Evolutionary conservation across 202 grass and related monocot genomes (phyloP).

Genomic region (Alloteropsis angusta): DNA sequence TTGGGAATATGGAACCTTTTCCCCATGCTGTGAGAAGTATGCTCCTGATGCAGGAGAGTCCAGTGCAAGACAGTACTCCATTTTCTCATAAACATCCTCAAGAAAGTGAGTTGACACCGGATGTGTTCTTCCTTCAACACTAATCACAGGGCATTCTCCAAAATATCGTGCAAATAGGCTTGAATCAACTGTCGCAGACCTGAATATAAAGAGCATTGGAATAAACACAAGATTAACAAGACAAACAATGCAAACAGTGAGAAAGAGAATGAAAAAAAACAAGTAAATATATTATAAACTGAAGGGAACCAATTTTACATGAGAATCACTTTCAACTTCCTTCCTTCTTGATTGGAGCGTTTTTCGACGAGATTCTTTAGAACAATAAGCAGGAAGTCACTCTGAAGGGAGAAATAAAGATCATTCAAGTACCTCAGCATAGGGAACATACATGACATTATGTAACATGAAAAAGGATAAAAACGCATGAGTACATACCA

Average conservation of each 20-base stretch:
- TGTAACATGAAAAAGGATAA: constrained; percentile 23
- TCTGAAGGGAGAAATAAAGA: constrained; percentile 39
- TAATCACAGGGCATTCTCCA: constrained; percentile 83
- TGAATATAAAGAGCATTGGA: constrained; percentile 30
- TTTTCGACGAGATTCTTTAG: constrained; percentile 80
- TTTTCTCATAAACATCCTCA: constrained; percentile 92
- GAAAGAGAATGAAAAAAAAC: constrained; percentile 16
- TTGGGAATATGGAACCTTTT: constrained; percentile 47
- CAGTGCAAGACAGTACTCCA: constrained; percentile 73
- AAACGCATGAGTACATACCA: constrained; percentile 48
- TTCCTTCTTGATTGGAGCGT: constrained; percentile 43
- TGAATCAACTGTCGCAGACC: constrained; percentile 93
- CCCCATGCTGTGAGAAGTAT: constrained; percentile 45
- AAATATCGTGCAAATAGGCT: constrained; percentile 90
- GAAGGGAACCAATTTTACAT: constrained; percentile 45
- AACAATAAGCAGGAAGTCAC: constrained; percentile 86
- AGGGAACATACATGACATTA: constrained; percentile 16
- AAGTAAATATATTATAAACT: background rate
- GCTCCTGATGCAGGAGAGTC: constrained; percentile 86
- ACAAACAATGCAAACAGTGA: background rate
- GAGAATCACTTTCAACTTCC: constrained; percentile 93
- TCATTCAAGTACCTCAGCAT: constrained; percentile 19
- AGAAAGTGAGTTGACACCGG: constrained; percentile 83
- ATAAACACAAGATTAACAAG: background rate
- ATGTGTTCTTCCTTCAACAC: constrained; percentile 93